Base-by-base conservation (phyloP, 805 yeast species). In the Hanseniaspora occidentalis region DNA sequence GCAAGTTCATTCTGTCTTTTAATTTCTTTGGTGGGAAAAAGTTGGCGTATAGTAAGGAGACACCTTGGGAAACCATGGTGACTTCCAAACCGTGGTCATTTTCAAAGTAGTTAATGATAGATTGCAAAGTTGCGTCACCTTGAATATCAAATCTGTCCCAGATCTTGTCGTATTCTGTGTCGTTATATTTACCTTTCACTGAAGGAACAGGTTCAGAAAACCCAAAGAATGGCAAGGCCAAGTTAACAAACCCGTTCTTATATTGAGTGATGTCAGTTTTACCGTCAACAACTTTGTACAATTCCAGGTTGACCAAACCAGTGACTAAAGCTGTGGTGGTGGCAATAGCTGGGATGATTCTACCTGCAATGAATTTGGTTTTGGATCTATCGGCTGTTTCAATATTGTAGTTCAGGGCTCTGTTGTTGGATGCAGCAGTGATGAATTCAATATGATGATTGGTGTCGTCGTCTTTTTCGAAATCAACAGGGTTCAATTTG, bases 261-360 rank as follows among this genome's bases (percentile, higher is more conserved):
- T 78, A 88, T 48, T 79, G 77, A 58, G 88, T 96, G 50, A 89
- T 71, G 49, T 79, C 77, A 29, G 68, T 71, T 54, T 79, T 76
- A 13, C 73, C 72, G 53, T 80, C 94, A 35, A 77, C 84, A 47
- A 92, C 89, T 67, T 92, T 92, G 68, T 84, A 83, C 43, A 89
- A 68, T 64, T 92, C 99, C 49, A 92, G 66, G 53, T 94, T 84
- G 19, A 86, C 94, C 53, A 92, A 69, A 37, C 99, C 99, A 6
- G 98, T 84, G 18, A 92, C 98, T 50, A 88, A 67, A 8, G 96
- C 94, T n/a, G 99, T 92, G 1, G 99, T 92, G 2, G 99, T 92
- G 27, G 98, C 98, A 67, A 92, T 92, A 17, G 98, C 98, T 13
- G 99, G 99, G 50, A 92, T 92, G 50, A 92, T 92, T 63, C 94